Base-by-base conservation (phyloP, 306 rosid species). In the Prinsepia uniflora region DNA sequence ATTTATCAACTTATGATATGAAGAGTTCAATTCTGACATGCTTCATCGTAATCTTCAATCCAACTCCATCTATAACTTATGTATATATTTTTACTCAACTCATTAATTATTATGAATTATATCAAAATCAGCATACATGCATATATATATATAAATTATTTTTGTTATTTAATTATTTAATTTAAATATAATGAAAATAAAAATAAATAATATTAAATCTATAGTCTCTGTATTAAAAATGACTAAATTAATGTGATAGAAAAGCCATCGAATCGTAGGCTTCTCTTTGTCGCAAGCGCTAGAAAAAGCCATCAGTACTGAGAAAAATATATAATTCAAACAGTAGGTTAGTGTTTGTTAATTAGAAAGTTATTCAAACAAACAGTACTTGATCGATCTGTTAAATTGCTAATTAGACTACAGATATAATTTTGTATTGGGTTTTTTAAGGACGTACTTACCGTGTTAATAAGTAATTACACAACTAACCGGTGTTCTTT, bases 291-390 rank as follows among this genome's bases (percentile, higher is more conserved):
- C 75, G 45, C 75, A 13, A 30, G n/a, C 66, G 45, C 75, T 19
- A 30, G n/a, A 45, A 56, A 74, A 81, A 65, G 78, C 75, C 75
- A 65, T 62, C 64, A 68, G 67, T 67, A n/a, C n/a, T n/a, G n/a
- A 18, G 19, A 74, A 74, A 83, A 79, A 79, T n/a, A n/a, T n/a
- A n/a, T 70, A 74, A 75, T 81, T 81, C 87, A 87, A 87, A 71
- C 72, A 24, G n/a, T n/a, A n/a, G 41, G 6, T 57, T 57, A 66
- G 17, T 67, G 65, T 15, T 12, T 52, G 58, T 9, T 41, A 66
- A 57, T 14, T 10, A 39, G 13, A 30, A 30, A 8, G 19, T 10
- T 73, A 15, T 46, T 56, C 65, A 74, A 64, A 57, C 65, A 48
- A 66, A 64, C 71, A n/a, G n/a, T 24, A 68, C 72, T 62, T 67